Conservation (phyloP, 2,329 filamentous ascomycete genomes). For the Monosporascus sp. region DNA sequence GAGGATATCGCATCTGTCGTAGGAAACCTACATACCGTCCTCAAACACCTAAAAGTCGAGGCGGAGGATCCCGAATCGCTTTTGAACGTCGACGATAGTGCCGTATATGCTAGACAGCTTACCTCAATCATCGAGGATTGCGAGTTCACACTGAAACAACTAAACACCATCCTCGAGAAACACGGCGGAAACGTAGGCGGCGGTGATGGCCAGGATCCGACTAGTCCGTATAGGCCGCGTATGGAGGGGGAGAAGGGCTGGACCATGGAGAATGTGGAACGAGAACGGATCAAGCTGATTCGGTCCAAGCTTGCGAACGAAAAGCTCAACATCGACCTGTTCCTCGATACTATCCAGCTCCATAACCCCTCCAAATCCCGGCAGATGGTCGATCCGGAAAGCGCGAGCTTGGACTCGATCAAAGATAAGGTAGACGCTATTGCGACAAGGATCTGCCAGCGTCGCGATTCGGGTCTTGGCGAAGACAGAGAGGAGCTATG, state of each 20-base stretch:
- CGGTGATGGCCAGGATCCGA: slow-evolving; percentile 15
- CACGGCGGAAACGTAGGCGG: slow-evolving; percentile 26
- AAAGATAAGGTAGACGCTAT: slow-evolving; percentile 57
- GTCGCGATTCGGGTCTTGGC: slow-evolving; percentile 31
- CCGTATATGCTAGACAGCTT: slow-evolving; percentile 45
- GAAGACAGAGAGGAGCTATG: slow-evolving; percentile 50
- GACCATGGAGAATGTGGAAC: slow-evolving; percentile 30
- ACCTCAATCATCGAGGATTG: slow-evolving; percentile 49
- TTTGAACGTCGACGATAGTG: slow-evolving; percentile 38
- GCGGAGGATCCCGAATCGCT: slow-evolving; percentile 51
- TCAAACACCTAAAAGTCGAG: slow-evolving; percentile 55
- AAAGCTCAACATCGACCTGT: slow-evolving; percentile 48
- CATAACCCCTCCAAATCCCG: slow-evolving; percentile 39
- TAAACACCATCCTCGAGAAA: slow-evolving; percentile 47
- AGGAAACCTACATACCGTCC: slow-evolving; percentile 47
- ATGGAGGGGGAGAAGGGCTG: slow-evolving; percentile 29
- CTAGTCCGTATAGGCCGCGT: slow-evolving; percentile 18
- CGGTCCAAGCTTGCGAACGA: slow-evolving; percentile 45
- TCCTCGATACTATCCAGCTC: slow-evolving; percentile 53
- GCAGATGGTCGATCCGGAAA: slow-evolving; percentile 30
- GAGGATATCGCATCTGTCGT: slow-evolving; percentile 45
- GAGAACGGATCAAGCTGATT: slow-evolving; percentile 37
- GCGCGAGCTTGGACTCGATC: slow-evolving; percentile 45
- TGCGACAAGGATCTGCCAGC: slow-evolving; percentile 45
- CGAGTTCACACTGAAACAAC: slow-evolving; percentile 49